Base-by-base conservation (phyloP, 1,284 basidiomycete species). In the Sanghuangporus sanghuang region DNA sequence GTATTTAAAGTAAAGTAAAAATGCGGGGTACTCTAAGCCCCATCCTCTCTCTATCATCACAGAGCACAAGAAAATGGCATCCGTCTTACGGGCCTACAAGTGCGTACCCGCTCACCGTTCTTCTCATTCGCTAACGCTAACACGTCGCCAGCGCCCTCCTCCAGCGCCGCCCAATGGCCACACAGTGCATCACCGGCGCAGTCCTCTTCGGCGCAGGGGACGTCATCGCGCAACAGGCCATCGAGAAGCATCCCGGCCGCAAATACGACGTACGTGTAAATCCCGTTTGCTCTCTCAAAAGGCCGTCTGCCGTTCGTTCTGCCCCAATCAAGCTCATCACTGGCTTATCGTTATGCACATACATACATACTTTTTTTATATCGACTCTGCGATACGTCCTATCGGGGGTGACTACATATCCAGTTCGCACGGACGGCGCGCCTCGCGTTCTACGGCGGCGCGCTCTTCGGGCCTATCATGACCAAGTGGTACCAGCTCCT, bases 151-250 rank as follows among this genome's bases (percentile, higher is more conserved):
- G 89, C 71, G 75, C 85, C 0, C 75, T 81, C 14, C 78, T 91
- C 40, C 74, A 87, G 57, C 82, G 84, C 21, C 78, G 84, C n/a
- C 90, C 90, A 0, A 78, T 89, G 77, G 58, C 83, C 16, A 76
- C 85, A 3, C 87, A 90, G 69, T 88, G 85, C 65, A 74, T 75
- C 0, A 90, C 90, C 0, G 87, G 89, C 0, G 85, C 82, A 1
- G 71, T 86, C 50, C 76, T 93, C 16, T 93, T 92, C 69, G 86
- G 87, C 52, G 76, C 84, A 8, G 93, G 92, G n/a, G 93, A 95
- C 71, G 70, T 92, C 0, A 81, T 95, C 42, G 92, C 93, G 0
- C 93, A 95, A 73, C 89, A 95, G 72, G 86, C 78, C 0, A 83
- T 95, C 35, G 93, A 95, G 71, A 78, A 77, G 66, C 40, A 42